phyloP scores from a whole-genome alignment of 495 filamentous ascomycete genomes.

The Xylaria longipes region DNA sequence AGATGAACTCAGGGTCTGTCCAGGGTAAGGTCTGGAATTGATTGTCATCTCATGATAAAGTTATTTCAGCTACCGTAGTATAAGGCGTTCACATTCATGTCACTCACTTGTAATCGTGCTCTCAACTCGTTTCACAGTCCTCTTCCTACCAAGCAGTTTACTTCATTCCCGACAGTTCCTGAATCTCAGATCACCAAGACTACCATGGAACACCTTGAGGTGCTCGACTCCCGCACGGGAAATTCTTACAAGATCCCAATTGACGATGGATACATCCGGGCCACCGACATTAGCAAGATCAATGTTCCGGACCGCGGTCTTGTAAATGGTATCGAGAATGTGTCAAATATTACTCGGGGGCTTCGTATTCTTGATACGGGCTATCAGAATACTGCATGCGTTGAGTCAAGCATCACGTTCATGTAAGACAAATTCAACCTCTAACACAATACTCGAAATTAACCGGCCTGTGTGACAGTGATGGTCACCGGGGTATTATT shows the following conservation, averaged over 20 bases:
- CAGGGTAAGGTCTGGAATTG: constrained; percentile 9
- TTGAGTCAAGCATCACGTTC: constrained; percentile 53
- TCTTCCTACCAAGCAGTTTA: too few species aligned
- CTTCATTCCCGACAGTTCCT: not conserved
- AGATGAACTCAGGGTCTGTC: constrained; percentile 1
- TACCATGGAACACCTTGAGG: constrained; percentile 36
- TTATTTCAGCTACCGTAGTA: not conserved
- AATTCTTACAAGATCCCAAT: constrained; percentile 38
- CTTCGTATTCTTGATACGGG: constrained; percentile 58
- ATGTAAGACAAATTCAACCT: constrained; percentile 34
- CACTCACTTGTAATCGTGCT: not conserved
- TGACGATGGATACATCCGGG: constrained; percentile 51
- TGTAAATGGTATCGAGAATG: not conserved
- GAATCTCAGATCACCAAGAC: not conserved
- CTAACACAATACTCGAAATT: not conserved
- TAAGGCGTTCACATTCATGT: not conserved
- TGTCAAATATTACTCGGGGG: constrained; percentile 31
- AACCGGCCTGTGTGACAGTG: constrained; percentile 22
- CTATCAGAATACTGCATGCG: constrained; percentile 57
- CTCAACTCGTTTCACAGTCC: not conserved
- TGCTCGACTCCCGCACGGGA: constrained; percentile 39
- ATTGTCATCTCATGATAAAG: not conserved
- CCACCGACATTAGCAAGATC: constrained; percentile 53
- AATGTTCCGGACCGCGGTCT: constrained; percentile 27
- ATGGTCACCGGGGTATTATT: constrained; percentile 41